Evolutionary conservation across 1,284 basidiomycete genomes (phyloP).

Genomic region (Austroboletus novae-zelandiae): DNA sequence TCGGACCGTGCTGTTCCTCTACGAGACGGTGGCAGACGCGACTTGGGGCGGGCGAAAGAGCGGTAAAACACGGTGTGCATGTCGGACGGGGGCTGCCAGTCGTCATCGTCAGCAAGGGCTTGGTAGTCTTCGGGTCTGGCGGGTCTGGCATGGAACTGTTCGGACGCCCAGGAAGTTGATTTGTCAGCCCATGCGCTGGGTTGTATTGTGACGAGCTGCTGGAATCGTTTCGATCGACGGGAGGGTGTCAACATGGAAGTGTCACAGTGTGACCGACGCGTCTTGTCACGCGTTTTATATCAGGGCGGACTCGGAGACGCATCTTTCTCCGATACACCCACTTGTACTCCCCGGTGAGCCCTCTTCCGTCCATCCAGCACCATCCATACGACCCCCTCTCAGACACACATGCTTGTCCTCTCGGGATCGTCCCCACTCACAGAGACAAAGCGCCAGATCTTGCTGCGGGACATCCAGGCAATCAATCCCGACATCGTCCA

Average conservation of each 20-base stretch:
- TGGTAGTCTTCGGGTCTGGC: constrained; percentile 32
- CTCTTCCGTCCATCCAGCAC: neutral
- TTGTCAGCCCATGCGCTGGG: constrained; percentile 29
- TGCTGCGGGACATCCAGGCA: constrained; percentile 65
- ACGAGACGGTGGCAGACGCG: constrained; percentile 15
- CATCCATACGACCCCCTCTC: constrained; percentile 2
- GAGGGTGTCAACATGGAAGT: constrained; percentile 28
- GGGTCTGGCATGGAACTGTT: constrained; percentile 39
- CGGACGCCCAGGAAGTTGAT: constrained; percentile 41
- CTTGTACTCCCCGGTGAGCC: constrained; percentile 15
- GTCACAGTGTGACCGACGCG: constrained; percentile 19
- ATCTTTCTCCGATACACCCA: constrained; percentile 1
- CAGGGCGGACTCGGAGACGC: constrained; percentile 1
- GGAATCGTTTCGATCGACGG: constrained; percentile 54
- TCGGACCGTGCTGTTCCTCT: constrained; percentile 24
- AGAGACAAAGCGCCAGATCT: constrained; percentile 63
- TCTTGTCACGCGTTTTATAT: constrained; percentile 22
- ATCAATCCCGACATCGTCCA: constrained; percentile 55
- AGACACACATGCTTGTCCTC: constrained; percentile 59
- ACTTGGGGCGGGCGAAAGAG: constrained; percentile 31
- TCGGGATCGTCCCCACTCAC: constrained; percentile 74
- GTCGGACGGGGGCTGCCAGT: constrained; percentile 17
- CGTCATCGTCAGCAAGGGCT: constrained; percentile 36
- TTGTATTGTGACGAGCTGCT: constrained; percentile 44
- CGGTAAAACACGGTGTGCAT: constrained; percentile 31